phyloP scores from a whole-genome alignment of 345 rosid genomes.

The Stellera chamaejasme region DNA sequence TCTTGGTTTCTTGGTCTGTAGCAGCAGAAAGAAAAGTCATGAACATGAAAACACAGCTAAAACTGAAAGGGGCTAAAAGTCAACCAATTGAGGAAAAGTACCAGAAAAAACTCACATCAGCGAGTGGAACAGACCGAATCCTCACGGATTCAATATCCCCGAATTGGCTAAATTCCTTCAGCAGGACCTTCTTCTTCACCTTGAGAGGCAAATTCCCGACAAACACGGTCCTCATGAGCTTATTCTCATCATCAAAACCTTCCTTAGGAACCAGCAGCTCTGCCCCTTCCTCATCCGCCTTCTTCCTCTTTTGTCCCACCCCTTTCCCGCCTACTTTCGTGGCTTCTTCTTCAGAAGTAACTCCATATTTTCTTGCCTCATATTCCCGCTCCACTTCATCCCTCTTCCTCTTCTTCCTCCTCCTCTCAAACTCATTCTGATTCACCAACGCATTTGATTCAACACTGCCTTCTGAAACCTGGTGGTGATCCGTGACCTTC shows the following conservation, averaged over 20 bases:
- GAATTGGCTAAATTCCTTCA: constrained; percentile 67
- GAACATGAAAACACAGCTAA: not conserved
- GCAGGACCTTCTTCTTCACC: constrained; percentile 61
- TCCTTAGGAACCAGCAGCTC: constrained; percentile 44
- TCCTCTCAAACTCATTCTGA: constrained; percentile 15
- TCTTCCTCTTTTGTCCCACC: constrained; percentile 82
- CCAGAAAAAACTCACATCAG: constrained; percentile 50
- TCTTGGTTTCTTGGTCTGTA: constrained; percentile 74
- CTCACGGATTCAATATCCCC: constrained; percentile 89
- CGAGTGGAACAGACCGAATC: constrained; percentile 80
- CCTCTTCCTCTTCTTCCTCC: constrained; percentile 78
- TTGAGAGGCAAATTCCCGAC: constrained; percentile 86
- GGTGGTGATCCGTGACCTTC: constrained; percentile 10
- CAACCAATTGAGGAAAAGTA: constrained; percentile 6
- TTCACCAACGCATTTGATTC: constrained; percentile 4
- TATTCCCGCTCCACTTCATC: constrained; percentile 83
- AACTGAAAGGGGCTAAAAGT: constrained; percentile 10
- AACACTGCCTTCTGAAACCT: constrained; percentile 7
- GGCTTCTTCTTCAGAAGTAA: constrained; percentile 15
- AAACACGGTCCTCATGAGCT: constrained; percentile 89
- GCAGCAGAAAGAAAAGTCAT: constrained; percentile 2
- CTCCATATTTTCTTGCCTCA: constrained; percentile 65
- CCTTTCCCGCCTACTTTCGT: constrained; percentile 8
- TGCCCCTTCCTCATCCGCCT: constrained; percentile 43
- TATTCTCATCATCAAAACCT: constrained; percentile 84